phyloP scores from a whole-genome alignment of 1,284 basidiomycete species.

The Meira miltonrushii region DNA sequence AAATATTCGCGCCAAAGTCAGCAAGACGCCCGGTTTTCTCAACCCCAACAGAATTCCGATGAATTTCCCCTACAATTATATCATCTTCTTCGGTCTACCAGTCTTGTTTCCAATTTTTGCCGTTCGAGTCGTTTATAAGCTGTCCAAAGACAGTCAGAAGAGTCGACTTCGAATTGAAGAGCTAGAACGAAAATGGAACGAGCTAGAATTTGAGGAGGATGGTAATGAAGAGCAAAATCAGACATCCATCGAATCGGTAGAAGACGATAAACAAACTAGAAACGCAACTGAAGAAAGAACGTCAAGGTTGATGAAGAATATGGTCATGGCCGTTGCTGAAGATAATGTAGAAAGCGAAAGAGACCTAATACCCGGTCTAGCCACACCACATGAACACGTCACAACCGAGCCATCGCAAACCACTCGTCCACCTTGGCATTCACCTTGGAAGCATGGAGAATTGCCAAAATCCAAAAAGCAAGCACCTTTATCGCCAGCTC shows the following conservation, averaged over 20 bases:
- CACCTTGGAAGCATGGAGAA: neutral
- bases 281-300: neutral
- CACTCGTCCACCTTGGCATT: conserved; percentile 15
- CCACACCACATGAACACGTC: neutral
- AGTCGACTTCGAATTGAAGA: conserved; percentile 18
- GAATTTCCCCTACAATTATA: conserved; percentile 35
- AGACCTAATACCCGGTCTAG: neutral
- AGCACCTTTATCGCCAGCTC: conserved; percentile 16
- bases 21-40: conserved; percentile 25
- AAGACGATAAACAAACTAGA: neutral
- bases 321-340: neutral
- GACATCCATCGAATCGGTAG: too few species aligned
- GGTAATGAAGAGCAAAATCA: neutral
- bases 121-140: conserved; percentile 20
- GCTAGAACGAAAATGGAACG: conserved; percentile 22
- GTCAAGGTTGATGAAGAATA: neutral
- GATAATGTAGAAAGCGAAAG: conserved; percentile 5
- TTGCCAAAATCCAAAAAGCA: neutral
- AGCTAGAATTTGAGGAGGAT: conserved; percentile 6
- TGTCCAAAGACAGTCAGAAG: conserved; percentile 18
- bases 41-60: conserved; percentile 32
- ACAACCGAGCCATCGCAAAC: conserved; percentile 14
- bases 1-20: neutral
- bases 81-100: conserved; percentile 24
- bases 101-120: conserved; percentile 30